Evolutionary conservation across 2,329 filamentous ascomycete genomes (phyloP).

Genomic region (Fusarium nematophilum): DNA sequence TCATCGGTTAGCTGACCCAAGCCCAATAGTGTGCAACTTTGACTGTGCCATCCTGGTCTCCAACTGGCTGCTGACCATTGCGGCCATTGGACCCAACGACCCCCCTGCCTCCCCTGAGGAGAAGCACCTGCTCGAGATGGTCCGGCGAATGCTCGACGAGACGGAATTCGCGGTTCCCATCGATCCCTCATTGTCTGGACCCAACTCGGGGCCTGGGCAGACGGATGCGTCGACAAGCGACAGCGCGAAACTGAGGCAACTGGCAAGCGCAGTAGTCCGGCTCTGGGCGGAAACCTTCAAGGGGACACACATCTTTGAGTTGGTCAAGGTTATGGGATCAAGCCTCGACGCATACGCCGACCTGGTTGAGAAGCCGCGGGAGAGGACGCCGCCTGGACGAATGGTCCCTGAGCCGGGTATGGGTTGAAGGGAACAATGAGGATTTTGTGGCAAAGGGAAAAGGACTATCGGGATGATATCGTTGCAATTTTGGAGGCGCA

Average conservation of each 20-base stretch:
- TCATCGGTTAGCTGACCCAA: conserved; percentile 27
- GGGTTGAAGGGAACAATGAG: conserved; percentile 12
- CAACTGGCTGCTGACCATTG: conserved; percentile 69
- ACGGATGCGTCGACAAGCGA: conserved; percentile 61
- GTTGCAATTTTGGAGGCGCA: conserved; percentile 21
- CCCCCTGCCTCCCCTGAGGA: conserved; percentile 64
- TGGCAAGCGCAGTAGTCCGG: conserved; percentile 68
- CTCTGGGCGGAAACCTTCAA: conserved; percentile 73
- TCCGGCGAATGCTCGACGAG: conserved; percentile 70
- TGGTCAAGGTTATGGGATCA: conserved; percentile 67
- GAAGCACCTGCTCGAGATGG: conserved; percentile 64
- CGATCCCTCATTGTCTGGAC: conserved; percentile 64
- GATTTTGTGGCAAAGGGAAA: background rate
- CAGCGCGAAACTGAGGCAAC: conserved; percentile 63
- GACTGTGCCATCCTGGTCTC: conserved; percentile 71
- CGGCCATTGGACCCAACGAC: conserved; percentile 62
- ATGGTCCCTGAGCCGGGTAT: conserved; percentile 38
- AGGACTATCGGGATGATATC: background rate
- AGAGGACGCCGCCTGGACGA: conserved; percentile 51
- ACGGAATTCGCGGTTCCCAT: conserved; percentile 71
- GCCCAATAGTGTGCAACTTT: conserved; percentile 64
- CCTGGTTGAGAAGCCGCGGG: conserved; percentile 65
- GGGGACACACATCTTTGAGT: conserved; percentile 70
- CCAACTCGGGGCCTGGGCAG: conserved; percentile 49
- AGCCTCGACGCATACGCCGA: conserved; percentile 69